Percentiles rank a stretch among this genome's conserved stretches.
Evolutionary conservation across 2,329 filamentous ascomycete species (phyloP).

Genomic region (Fusarium dlaminii): DNA sequence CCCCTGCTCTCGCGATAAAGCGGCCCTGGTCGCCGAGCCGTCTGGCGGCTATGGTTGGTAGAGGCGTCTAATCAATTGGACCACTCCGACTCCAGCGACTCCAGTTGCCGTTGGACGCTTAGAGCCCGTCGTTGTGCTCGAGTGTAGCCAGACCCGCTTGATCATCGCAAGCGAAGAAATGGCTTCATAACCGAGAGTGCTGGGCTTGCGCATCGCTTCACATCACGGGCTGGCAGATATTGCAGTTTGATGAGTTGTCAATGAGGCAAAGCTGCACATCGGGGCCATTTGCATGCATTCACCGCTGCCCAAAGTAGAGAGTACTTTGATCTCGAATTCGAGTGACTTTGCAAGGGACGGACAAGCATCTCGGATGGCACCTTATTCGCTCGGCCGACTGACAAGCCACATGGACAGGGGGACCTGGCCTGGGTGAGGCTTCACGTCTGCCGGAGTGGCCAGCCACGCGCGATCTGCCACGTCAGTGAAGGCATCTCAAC

Average conservation of each 20-base stretch:
- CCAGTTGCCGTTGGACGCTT: conserved; percentile 13
- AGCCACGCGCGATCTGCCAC: conserved; percentile 53
- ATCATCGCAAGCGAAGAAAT: conserved; percentile 25
- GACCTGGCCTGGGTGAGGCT: conserved; percentile 17
- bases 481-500: conserved; percentile 45
- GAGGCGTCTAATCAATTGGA: conserved; percentile 41
- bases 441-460: conserved; percentile 37
- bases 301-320: conserved; percentile 41
- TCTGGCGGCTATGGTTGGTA: conserved; percentile 50
- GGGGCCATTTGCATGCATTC: conserved; percentile 29
- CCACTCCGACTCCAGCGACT: conserved; percentile 32
- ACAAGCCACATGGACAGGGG: conserved; percentile 39
- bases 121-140: conserved; percentile 16
- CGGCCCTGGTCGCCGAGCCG: conserved; percentile 41
- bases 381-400: conserved; percentile 32
- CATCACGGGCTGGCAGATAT: conserved; percentile 30
- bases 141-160: conserved; percentile 15
- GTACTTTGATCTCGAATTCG: conserved; percentile 41
- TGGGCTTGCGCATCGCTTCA: conserved; percentile 26
- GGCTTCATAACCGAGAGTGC: conserved; percentile 9
- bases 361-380: conserved; percentile 13
- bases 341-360: conserved; percentile 44
- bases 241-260: conserved; percentile 44
- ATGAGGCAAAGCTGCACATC: conserved; percentile 38
- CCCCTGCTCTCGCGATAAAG: conserved; percentile 44